Evolutionary conservation across 768 basidiomycete genomes (phyloP).

Genomic region (Leucosporidium yakuticum): DNA sequence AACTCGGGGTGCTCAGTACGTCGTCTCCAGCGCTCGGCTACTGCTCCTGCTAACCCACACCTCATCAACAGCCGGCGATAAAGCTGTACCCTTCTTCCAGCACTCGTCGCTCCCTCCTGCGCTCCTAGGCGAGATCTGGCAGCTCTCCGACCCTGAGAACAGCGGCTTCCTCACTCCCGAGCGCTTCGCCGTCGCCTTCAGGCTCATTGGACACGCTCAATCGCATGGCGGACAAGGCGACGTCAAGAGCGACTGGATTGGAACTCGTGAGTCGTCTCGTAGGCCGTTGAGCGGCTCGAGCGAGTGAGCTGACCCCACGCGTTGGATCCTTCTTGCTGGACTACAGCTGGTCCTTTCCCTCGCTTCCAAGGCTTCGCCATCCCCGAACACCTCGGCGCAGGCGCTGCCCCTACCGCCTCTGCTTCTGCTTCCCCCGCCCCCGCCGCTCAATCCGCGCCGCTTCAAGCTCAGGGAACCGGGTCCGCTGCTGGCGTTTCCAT

Average conservation of each 20-base stretch:
- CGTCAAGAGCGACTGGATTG: conserved; percentile 50
- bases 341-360: conserved; percentile 74
- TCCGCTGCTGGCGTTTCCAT: conserved; percentile 19
- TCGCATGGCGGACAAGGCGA: conserved; percentile 35
- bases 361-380: conserved; percentile 62
- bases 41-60: not conserved
- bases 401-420: conserved; percentile 30
- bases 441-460: conserved; percentile 17
- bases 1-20: conserved; percentile 64
- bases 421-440: conserved; percentile 1
- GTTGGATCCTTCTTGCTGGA: not conserved
- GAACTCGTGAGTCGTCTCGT: conserved; percentile 57
- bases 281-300: not conserved
- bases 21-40: not conserved
- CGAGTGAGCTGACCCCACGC: not conserved
- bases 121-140: conserved; percentile 85
- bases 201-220: conserved; percentile 89
- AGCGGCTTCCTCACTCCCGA: conserved; percentile 85
- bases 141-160: conserved; percentile 83
- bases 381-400: conserved; percentile 57
- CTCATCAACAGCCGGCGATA: conserved; percentile 58
- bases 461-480: conserved; percentile 3
- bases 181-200: conserved; percentile 77
- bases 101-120: conserved; percentile 72
- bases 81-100: conserved; percentile 77